Evolutionary conservation across 169 alveolate genomes (phyloP).

Genomic region (Plasmodium cynomolgi): DNA sequence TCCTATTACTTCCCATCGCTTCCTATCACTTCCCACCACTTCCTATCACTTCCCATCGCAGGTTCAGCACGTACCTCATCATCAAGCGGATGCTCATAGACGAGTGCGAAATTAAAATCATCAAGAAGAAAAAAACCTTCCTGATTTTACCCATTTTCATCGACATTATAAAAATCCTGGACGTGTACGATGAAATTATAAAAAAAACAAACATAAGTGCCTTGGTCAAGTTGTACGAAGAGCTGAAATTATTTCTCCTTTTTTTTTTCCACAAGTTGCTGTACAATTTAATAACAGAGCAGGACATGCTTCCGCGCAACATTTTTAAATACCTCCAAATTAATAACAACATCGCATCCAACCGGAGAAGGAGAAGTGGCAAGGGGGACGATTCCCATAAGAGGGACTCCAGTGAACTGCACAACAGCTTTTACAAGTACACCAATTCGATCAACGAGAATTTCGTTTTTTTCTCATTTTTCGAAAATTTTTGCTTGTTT

Average conservation of each 20-base stretch:
- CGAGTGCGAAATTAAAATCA: slow-evolving; percentile 71
- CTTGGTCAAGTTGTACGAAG: slow-evolving; percentile 38
- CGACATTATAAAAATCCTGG: slow-evolving; percentile 66
- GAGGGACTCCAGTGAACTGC: slow-evolving; percentile 16
- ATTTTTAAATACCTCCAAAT: slow-evolving; percentile 74
- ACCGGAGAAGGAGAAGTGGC: slow-evolving; percentile 32
- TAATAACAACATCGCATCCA: slow-evolving; percentile 25
- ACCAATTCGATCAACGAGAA: slow-evolving; percentile 56
- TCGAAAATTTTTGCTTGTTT: slow-evolving; percentile 52
- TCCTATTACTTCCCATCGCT: not conserved
- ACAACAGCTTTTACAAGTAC: slow-evolving; percentile 55
- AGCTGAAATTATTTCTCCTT: slow-evolving; percentile 66
- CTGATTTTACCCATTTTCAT: slow-evolving; percentile 65
- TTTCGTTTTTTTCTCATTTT: slow-evolving; percentile 36
- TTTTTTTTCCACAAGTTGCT: slow-evolving; percentile 59
- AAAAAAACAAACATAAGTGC: slow-evolving; percentile 56
- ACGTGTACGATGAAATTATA: slow-evolving; percentile 71
- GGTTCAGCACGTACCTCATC: slow-evolving; percentile 69
- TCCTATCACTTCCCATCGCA: not conserved
- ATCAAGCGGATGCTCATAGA: slow-evolving; percentile 72
- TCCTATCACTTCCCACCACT: not conserved
- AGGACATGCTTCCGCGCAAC: slow-evolving; percentile 33
- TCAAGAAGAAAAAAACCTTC: slow-evolving; percentile 43
- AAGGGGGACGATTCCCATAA: slow-evolving; percentile 1
- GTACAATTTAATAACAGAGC: slow-evolving; percentile 64